These are phyloP conservation scores for Rhodomyrtus psidioides DNA, from an alignment of 441 rosid species.

Conservation along the genomic window DNA sequence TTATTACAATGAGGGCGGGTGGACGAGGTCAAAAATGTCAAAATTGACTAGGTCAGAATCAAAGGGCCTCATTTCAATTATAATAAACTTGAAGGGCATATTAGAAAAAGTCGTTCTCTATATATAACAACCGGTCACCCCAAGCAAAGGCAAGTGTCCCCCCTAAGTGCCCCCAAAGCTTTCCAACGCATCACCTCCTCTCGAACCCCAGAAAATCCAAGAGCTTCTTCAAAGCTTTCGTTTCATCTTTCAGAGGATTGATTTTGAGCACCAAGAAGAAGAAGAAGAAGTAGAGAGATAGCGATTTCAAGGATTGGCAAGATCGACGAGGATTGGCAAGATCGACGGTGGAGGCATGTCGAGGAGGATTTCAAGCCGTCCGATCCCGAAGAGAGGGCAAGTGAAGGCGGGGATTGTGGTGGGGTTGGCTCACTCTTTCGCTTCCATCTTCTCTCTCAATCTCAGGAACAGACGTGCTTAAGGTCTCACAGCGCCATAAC, in stretches of 20 bases:
- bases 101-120: neutral
- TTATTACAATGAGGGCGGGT: neutral
- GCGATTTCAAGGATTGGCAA: neutral
- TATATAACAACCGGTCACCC: neutral
- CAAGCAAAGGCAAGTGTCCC: neutral
- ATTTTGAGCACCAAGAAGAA: neutral
- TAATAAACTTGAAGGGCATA: neutral
- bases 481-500: neutral
- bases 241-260: neutral
- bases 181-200: neutral
- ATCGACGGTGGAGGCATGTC: neutral
- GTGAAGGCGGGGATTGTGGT: neutral
- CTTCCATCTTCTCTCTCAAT: neutral
- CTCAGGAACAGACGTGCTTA: too few species aligned
- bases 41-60: neutral
- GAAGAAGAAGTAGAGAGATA: neutral
- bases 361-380: neutral
- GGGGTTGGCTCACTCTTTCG: neutral
- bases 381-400: neutral
- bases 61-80: neutral
- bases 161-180: neutral
- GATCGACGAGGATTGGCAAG: too few species aligned
- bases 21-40: neutral
- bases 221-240: neutral
- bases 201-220: neutral